Conservation (phyloP, 176 grass and related monocot genomes). For the Cenchrus purpureus region DNA sequence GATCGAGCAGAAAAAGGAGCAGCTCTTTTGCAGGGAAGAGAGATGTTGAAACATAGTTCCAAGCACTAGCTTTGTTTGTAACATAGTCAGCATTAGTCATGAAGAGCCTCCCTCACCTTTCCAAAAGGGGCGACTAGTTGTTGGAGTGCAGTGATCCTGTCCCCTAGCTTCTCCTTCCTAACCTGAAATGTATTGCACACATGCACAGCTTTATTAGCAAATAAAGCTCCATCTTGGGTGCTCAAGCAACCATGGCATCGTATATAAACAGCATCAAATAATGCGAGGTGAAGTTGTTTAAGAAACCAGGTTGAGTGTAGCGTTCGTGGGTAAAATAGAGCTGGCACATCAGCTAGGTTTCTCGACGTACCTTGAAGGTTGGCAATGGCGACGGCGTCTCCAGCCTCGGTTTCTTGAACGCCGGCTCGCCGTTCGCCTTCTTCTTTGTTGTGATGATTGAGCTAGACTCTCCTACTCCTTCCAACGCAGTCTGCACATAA, state of each 20-base stretch:
- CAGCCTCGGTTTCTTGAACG: constrained; percentile 56
- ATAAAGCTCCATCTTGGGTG: not conserved
- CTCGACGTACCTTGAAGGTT: constrained; percentile 67
- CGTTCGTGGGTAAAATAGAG: not conserved
- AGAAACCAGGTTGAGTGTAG: not conserved
- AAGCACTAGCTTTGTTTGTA: constrained; percentile 35
- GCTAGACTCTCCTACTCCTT: constrained; percentile 50
- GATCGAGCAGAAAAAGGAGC: constrained; percentile 46
- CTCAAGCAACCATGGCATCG: too few relatives aligned
- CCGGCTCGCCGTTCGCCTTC: constrained; percentile 40
- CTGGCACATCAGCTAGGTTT: not conserved
- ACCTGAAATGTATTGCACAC: constrained; percentile 67
- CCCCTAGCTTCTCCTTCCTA: constrained; percentile 99
- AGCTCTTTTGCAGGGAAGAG: constrained; percentile 56
- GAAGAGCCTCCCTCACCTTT: constrained; percentile 82
- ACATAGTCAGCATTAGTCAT: constrained; percentile 57
- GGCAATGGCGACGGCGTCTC: constrained; percentile 66
- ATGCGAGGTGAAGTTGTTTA: constrained; percentile 18
- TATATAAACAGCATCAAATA: constrained; percentile 20
- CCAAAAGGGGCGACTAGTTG: constrained; percentile 99
- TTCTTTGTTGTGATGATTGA: constrained; percentile 53
- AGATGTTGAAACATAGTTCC: constrained; percentile 50
- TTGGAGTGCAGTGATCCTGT: constrained; percentile 97
- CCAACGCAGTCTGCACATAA: constrained; percentile 38
- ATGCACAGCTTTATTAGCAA: constrained; percentile 21